Conservation (phyloP, 768 basidiomycete species). For the Kwoniella dejecticola region DNA sequence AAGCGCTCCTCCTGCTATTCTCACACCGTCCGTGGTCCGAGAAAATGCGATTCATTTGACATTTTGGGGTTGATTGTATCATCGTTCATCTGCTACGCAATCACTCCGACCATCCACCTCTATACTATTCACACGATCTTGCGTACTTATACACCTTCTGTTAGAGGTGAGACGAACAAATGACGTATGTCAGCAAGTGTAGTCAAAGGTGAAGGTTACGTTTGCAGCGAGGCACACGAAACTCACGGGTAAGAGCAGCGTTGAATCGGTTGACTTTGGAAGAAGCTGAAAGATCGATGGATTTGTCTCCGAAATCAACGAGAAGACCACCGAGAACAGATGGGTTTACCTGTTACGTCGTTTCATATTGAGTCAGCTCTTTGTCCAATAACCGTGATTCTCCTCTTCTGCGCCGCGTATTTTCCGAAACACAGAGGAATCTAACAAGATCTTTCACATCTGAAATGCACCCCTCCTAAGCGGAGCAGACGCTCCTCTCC, state of each 20-base stretch:
- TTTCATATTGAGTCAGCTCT: too few species aligned
- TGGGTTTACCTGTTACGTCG: conserved; percentile 90
- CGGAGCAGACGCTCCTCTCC: too few species aligned
- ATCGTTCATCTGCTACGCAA: conserved; percentile 5
- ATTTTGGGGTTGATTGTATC: conserved; percentile 6
- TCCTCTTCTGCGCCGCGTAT: too few species aligned
- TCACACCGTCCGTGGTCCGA: neutral
- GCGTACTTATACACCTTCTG: conserved; percentile 42
- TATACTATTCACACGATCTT: neutral
- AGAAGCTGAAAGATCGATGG: conserved; percentile 90
- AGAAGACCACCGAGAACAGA: conserved; percentile 87
- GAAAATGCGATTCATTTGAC: conserved; percentile 24
- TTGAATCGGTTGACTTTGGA: conserved; percentile 95
- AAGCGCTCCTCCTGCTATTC: too few species aligned
- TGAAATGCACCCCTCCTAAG: too few species aligned
- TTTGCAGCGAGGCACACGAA: too few species aligned
- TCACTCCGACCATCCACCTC: neutral
- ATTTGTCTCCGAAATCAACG: conserved; percentile 97
- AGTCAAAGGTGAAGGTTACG: neutral
- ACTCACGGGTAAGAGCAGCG: conserved; percentile 77
- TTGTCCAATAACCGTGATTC: neutral
- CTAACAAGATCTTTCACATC: too few species aligned
- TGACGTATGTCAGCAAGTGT: neutral
- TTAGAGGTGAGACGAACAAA: too few species aligned
- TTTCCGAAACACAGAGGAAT: too few species aligned